Evolutionary conservation across 176 grass and related monocot genomes (phyloP).

Genomic region (Dactylis glomerata): DNA sequence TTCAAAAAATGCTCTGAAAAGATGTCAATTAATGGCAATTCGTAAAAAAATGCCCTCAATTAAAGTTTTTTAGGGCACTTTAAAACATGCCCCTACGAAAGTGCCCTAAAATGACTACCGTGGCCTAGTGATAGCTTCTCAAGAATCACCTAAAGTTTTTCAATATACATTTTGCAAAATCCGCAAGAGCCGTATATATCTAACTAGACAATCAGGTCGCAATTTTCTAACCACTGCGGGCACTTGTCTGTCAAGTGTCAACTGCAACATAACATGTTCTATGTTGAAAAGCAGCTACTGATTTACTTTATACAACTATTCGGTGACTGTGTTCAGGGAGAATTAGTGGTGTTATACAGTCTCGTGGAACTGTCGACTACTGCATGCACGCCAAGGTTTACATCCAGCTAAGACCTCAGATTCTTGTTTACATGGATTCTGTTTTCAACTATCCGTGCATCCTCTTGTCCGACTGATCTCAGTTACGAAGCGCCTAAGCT

Average conservation of each 20-base stretch:
- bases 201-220: not conserved
- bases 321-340: not conserved
- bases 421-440: not conserved
- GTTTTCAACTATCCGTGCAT: constrained; percentile 24
- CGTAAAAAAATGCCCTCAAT: no score
- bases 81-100: no score
- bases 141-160: not conserved
- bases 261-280: not conserved
- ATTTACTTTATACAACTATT: not conserved
- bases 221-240: not conserved
- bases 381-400: not conserved
- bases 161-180: not conserved
- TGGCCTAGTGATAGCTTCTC: no score
- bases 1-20: no score
- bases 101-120: no score
- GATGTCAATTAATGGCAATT: no score
- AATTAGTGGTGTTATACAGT: not conserved
- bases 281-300: not conserved
- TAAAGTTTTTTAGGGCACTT: no score
- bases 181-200: not conserved
- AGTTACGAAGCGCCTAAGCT: constrained; percentile 37
- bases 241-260: not conserved
- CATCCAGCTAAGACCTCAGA: not conserved
- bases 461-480: constrained; percentile 38
- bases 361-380: not conserved